These are phyloP conservation scores for Phoma sp. DNA, from an alignment of 2,329 filamentous ascomycete species.

Conservation along the genomic window DNA sequence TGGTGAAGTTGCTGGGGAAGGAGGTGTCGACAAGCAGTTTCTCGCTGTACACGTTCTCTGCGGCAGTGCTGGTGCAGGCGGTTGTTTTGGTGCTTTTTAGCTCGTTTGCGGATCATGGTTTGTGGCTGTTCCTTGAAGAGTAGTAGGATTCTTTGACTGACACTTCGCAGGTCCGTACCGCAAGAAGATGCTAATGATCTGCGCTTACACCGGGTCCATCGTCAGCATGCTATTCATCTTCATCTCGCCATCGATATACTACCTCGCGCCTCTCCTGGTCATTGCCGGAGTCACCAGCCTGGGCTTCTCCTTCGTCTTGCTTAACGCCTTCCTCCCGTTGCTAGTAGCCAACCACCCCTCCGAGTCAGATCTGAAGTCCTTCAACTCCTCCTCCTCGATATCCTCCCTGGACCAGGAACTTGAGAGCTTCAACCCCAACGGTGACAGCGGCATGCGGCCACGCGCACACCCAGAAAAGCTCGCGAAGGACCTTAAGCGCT, in stretches of 20 bases:
- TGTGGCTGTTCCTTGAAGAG: slow-evolving; percentile 34
- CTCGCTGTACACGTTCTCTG: slow-evolving; percentile 92
- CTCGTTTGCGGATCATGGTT: slow-evolving; percentile 87
- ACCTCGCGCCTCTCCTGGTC: slow-evolving; percentile 78
- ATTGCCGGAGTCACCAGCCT: slow-evolving; percentile 89
- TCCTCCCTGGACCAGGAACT: slow-evolving; percentile 13
- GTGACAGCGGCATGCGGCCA: slow-evolving; percentile 18
- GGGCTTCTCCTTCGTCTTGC: slow-evolving; percentile 91
- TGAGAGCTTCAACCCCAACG: slow-evolving; percentile 37
- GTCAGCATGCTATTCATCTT: slow-evolving; percentile 83
- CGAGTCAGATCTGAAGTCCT: slow-evolving; percentile 13
- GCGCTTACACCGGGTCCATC: slow-evolving; percentile 78
- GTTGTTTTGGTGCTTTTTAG: slow-evolving; percentile 92
- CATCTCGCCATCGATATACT: slow-evolving; percentile 73
- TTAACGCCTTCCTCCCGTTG: slow-evolving; percentile 90
- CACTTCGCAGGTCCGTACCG: slow-evolving; percentile 62
- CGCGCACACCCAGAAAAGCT: slow-evolving; percentile 29
- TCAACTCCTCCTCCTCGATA: slow-evolving; percentile 17
- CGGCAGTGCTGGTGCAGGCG: slow-evolving; percentile 85
- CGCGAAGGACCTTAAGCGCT: slow-evolving; percentile 74
- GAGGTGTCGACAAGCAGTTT: slow-evolving; percentile 92
- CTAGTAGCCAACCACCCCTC: slow-evolving; percentile 80
- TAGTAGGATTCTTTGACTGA: not conserved
- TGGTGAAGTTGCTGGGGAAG: slow-evolving; percentile 76
- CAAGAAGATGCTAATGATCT: slow-evolving; percentile 80